Conservation (phyloP, 2,329 filamentous ascomycete genomes). For the Fusarium illudens region DNA sequence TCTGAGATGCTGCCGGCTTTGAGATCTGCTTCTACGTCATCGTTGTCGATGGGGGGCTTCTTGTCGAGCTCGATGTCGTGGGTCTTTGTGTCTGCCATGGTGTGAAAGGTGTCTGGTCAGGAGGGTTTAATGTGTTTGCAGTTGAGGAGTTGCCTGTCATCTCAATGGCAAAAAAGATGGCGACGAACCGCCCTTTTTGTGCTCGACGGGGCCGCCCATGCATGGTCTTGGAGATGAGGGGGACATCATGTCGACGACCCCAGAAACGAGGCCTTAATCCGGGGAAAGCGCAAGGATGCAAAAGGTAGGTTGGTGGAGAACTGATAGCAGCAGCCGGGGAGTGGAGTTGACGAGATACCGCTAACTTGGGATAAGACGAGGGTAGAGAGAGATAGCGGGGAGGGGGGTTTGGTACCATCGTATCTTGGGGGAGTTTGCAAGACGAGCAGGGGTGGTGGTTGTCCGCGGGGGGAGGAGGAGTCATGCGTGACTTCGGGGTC, state of each 20-base stretch:
- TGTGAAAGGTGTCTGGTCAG: not conserved
- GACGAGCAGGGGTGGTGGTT: slow-evolving; percentile 2
- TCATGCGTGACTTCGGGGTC: slow-evolving; percentile 4
- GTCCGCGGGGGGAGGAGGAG: slow-evolving; percentile 26
- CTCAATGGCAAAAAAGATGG: not conserved
- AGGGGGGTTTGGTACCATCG: slow-evolving; percentile 1
- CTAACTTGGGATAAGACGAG: slow-evolving; percentile 8
- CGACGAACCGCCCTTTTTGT: slow-evolving; percentile 27
- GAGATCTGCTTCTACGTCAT: slow-evolving; percentile 39
- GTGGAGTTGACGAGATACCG: slow-evolving; percentile 10
- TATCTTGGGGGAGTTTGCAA: slow-evolving; percentile 10
- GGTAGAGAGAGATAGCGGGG: slow-evolving; percentile 12
- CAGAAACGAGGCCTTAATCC: slow-evolving; percentile 21
- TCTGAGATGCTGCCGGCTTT: slow-evolving; percentile 35
- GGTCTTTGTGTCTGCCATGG: slow-evolving; percentile 31
- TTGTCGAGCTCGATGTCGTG: slow-evolving; percentile 34
- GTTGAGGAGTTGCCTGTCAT: slow-evolving; percentile 2
- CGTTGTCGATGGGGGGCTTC: slow-evolving; percentile 30
- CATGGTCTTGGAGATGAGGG: not conserved
- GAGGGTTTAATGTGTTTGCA: not conserved
- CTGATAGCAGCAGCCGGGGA: slow-evolving; percentile 22
- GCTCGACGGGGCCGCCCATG: not conserved
- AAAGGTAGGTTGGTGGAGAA: slow-evolving; percentile 25
- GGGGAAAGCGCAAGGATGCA: slow-evolving; percentile 31
- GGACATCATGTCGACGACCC: slow-evolving; percentile 18